Evolutionary conservation across 1,284 basidiomycete species (phyloP).

Genomic region (Inonotus hispidus): DNA sequence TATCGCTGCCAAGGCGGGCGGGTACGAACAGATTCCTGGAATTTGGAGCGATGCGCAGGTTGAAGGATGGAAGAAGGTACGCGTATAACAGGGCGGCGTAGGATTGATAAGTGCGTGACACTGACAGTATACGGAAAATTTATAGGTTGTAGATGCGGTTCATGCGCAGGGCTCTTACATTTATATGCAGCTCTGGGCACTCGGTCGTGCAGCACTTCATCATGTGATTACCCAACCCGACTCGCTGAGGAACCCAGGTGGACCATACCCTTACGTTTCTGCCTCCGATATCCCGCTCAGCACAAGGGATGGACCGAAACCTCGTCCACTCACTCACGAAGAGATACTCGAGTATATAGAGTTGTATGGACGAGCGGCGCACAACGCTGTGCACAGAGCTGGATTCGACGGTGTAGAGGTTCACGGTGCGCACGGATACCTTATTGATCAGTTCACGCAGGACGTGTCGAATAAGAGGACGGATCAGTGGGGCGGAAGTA

Average conservation of each 20-base stretch:
- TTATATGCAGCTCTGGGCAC: conserved; percentile 41
- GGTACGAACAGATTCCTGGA: conserved; percentile 22
- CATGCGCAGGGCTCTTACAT: conserved; percentile 37
- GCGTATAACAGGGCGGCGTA: no score
- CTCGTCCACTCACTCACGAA: conserved; percentile 23
- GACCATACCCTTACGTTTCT: conserved; percentile 32
- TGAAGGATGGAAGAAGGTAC: conserved; percentile 28
- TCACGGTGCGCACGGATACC: conserved; percentile 37
- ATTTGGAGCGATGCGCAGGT: conserved; percentile 28
- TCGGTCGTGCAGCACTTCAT: conserved; percentile 34
- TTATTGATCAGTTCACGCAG: conserved; percentile 38
- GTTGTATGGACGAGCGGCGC: conserved; percentile 14
- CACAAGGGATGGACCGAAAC: conserved; percentile 21
- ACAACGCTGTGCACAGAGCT: conserved; percentile 27
- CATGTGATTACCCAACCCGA: conserved; percentile 23
- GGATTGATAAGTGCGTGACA: no score
- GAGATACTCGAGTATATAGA: conserved; percentile 14
- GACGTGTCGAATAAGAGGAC: conserved; percentile 44
- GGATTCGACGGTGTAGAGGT: conserved; percentile 46
- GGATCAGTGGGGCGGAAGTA: conserved; percentile 53
- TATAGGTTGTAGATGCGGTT: conserved; percentile 33
- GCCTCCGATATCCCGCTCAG: conserved; percentile 39
- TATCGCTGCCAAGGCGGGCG: conserved; percentile 22
- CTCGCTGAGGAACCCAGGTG: conserved; percentile 25
- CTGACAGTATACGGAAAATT: no score